Evolutionary conservation across 2,329 filamentous ascomycete genomes (phyloP).

Genomic region (Boeremia exigua): DNA sequence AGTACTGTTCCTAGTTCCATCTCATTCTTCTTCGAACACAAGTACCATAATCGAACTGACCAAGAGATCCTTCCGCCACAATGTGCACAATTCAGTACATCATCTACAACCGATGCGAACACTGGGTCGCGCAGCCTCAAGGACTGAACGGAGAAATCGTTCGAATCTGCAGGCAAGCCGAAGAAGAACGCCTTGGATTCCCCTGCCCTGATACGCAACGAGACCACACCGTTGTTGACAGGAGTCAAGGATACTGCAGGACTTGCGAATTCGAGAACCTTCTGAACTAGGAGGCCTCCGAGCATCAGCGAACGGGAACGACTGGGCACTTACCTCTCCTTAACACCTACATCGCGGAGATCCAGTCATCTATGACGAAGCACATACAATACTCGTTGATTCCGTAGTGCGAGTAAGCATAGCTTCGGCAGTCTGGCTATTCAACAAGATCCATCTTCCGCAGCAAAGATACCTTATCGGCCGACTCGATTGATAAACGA

Average conservation of each 20-base stretch:
- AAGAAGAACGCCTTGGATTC: conserved; percentile 34
- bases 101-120: conserved; percentile 35
- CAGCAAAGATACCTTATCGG: background rate
- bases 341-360: background rate
- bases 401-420: background rate
- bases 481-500: background rate
- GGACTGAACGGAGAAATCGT: conserved; percentile 35
- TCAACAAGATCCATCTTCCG: background rate
- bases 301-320: background rate
- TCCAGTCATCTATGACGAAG: background rate
- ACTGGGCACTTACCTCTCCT: background rate
- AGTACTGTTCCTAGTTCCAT: background rate
- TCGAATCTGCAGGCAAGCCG: conserved; percentile 37
- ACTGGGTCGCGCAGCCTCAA: conserved; percentile 41
- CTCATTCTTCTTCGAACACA: background rate
- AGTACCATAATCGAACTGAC: background rate
- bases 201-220: conserved; percentile 35
- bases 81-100: conserved; percentile 44
- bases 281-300: background rate
- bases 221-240: conserved; percentile 38
- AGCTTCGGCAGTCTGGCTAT: background rate
- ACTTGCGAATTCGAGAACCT: conserved; percentile 38
- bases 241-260: conserved; percentile 43
- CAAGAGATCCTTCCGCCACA: background rate
- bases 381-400: background rate